Percentiles rank a stretch among this genome's conserved stretches.
Evolutionary conservation across 495 filamentous ascomycete genomes (phyloP).

Genomic region (Cercophora newfieldiana): DNA sequence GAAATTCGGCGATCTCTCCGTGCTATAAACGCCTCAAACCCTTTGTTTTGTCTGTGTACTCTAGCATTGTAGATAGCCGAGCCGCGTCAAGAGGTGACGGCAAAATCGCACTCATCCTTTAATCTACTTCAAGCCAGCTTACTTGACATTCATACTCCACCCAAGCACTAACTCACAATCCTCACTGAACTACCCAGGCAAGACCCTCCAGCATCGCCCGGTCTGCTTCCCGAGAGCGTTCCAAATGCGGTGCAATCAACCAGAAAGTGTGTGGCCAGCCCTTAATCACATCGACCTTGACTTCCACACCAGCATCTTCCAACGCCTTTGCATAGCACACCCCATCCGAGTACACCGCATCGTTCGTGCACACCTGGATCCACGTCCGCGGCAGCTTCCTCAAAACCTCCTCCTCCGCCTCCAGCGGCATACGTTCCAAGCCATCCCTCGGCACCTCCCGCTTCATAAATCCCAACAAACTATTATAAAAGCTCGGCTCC

Average conservation of each 20-base stretch:
- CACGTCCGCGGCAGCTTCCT: conserved; percentile 29
- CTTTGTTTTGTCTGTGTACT: conserved; percentile 55
- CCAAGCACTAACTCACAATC: not conserved
- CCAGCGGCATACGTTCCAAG: conserved; percentile 29
- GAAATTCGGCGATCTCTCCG: conserved; percentile 95
- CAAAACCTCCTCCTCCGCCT: conserved; percentile 17
- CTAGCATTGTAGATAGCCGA: conserved; percentile 59
- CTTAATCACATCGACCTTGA: conserved; percentile 29
- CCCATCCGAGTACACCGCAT: conserved; percentile 38
- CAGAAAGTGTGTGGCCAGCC: conserved; percentile 42
- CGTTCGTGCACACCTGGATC: conserved; percentile 39
- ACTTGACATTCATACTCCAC: not conserved
- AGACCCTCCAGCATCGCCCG: conserved; percentile 48
- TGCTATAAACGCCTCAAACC: conserved; percentile 64
- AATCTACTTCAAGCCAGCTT: not conserved
- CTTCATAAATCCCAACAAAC: conserved; percentile 23
- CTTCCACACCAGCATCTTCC: conserved; percentile 29
- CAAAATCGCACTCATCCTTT: conserved; percentile 30
- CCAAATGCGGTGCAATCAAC: conserved; percentile 32
- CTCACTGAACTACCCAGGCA: conserved; percentile 28
- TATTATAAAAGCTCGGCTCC: conserved; percentile 27
- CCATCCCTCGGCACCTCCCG: conserved; percentile 23
- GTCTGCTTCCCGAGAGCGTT: conserved; percentile 30
- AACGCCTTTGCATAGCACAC: conserved; percentile 37
- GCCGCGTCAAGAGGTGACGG: conserved; percentile 23